Evolutionary conservation across 768 basidiomycete genomes (phyloP).

Genomic region (Clitopilus hobsonii): DNA sequence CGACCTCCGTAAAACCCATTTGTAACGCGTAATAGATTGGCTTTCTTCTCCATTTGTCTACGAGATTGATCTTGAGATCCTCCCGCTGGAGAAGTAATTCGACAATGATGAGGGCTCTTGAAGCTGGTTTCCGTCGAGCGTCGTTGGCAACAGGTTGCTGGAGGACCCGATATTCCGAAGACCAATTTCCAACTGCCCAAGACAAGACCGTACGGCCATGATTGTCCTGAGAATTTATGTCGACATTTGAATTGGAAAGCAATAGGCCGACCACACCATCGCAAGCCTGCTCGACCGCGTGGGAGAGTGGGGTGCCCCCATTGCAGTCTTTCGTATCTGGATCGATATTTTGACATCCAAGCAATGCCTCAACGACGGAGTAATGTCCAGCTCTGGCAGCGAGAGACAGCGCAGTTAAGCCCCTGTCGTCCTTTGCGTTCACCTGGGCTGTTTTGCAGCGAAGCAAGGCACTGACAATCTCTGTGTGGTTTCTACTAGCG

Average conservation of each 20-base stretch:
- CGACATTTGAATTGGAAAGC: neutral
- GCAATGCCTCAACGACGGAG: neutral
- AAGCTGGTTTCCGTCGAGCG: neutral
- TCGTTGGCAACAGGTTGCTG: neutral
- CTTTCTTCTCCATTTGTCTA: neutral
- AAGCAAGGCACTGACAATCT: neutral
- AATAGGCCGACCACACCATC: neutral
- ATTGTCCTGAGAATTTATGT: neutral
- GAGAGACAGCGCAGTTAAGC: neutral
- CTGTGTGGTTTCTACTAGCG: neutral
- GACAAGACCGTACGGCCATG: neutral
- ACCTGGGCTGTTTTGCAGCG: neutral
- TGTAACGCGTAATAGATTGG: neutral
- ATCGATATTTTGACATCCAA: neutral
- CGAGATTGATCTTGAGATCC: neutral
- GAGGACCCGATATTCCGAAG: neutral
- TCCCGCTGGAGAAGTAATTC: neutral
- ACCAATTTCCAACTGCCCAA: neutral
- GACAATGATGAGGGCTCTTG: neutral
- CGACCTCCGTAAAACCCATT: neutral
- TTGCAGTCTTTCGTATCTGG: neutral
- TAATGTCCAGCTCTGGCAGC: neutral
- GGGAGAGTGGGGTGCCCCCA: neutral
- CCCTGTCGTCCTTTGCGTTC: neutral
- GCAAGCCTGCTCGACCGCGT: neutral